A percentile compares a stretch with the other conserved stretches of the same genome.
Evolutionary conservation across 192 early-diverging fungal species (phyloP).

Genomic region (Podila epicladia): DNA sequence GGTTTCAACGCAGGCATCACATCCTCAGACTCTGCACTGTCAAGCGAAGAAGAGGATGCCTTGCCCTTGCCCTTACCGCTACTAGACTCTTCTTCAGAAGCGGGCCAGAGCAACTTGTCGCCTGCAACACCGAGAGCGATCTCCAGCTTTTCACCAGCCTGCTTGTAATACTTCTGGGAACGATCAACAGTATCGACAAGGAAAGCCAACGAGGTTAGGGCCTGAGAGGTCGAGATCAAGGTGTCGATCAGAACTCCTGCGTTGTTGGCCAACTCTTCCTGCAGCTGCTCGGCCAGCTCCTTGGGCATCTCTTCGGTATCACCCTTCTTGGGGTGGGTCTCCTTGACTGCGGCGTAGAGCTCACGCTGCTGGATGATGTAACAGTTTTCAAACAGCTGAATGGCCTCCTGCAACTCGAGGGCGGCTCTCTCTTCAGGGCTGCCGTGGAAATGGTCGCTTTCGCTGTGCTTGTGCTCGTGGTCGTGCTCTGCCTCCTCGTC

Average conservation of each 20-base stretch:
- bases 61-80: conserved; percentile 36
- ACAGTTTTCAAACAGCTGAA: conserved; percentile 57
- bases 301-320: conserved; percentile 4
- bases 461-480: conserved; percentile 51
- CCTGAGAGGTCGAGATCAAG: conserved; percentile 56
- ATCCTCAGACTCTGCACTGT: conserved; percentile 29
- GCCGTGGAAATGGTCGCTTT: conserved; percentile 54
- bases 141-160: conserved; percentile 55
- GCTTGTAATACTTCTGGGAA: conserved; percentile 50
- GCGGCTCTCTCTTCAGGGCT: conserved; percentile 57
- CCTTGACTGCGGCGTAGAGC: conserved; percentile 33
- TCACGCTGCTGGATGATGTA: conserved; percentile 61
- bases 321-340: conserved; percentile 11
- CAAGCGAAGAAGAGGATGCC: background rate
- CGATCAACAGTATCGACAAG: conserved; percentile 54
- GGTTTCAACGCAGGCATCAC: conserved; percentile 45
- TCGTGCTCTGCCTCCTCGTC: conserved; percentile 59
- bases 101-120: conserved; percentile 42
- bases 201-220: conserved; percentile 60
- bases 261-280: conserved; percentile 50
- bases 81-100: conserved; percentile 9
- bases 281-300: conserved; percentile 11
- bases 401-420: conserved; percentile 59
- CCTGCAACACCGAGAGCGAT: conserved; percentile 43
- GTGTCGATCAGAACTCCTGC: conserved; percentile 61